Percentiles rank a stretch among this genome's conserved stretches.
phyloP scores from a whole-genome alignment of 1,139 yeast species.

The Taphrina pruni region DNA sequence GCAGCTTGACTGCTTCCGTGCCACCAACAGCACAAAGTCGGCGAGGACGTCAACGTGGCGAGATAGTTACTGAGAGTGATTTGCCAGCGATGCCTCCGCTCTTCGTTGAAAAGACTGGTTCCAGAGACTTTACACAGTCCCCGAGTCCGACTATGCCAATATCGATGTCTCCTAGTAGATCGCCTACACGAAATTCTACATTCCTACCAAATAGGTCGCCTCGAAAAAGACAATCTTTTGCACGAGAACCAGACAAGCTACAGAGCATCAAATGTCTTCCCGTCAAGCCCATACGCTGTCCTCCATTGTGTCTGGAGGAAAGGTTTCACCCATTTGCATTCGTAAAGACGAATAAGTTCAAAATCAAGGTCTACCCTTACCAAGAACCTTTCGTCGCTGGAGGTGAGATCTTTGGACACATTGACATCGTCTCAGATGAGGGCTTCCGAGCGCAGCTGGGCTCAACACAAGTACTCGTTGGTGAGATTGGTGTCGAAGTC shows the following conservation, averaged over 20 bases:
- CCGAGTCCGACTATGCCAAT: constrained; percentile 1
- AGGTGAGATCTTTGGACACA: constrained; percentile 36
- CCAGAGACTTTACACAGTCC: background rate
- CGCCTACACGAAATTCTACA: constrained; percentile 6
- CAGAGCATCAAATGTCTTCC: constrained; percentile 30
- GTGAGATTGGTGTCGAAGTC: constrained; percentile 44
- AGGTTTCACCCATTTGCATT: constrained; percentile 24
- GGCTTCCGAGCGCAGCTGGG: constrained; percentile 36
- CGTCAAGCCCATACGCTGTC: constrained; percentile 31
- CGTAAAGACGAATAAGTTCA: constrained; percentile 34
- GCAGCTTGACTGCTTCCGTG: constrained; percentile 15
- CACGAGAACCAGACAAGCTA: constrained; percentile 17
- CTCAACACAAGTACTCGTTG: constrained; percentile 38
- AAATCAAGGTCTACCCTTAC: constrained; percentile 32
- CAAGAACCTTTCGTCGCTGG: constrained; percentile 39
- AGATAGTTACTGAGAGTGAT: constrained; percentile 23
- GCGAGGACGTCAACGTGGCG: constrained; percentile 31
- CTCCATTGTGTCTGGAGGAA: constrained; percentile 34
- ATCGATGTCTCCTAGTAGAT: constrained; percentile 6
- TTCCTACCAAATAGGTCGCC: background rate
- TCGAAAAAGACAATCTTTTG: background rate
- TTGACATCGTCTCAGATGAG: constrained; percentile 28
- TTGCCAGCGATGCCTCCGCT: constrained; percentile 38
- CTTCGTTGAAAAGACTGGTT: background rate
- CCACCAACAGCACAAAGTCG: constrained; percentile 31